Base-by-base conservation (phyloP, 1,139 yeast genomes). In the Candida gigantensis region DNA sequence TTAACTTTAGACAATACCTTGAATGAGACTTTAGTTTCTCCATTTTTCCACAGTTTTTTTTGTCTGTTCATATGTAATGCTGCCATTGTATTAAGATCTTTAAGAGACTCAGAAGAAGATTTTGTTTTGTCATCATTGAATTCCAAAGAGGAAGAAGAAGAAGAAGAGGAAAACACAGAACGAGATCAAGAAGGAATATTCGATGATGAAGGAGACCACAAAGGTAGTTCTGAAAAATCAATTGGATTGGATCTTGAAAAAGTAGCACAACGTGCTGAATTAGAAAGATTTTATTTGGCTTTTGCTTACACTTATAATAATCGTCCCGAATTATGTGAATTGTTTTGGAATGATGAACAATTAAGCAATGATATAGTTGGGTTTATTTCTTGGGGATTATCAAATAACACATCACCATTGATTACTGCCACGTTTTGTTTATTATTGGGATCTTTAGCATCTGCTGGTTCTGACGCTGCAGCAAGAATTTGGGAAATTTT, bases 61-160 rank as follows among this genome's bases (percentile, higher is more conserved):
- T 77, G 73, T 32, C 65, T 73, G 3, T 80, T 88, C 45, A 77
- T 89, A 18, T 68, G 79, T 7, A 82, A 85, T 51, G 77, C 86
- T 29, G 95, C 97, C 1, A 82, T 87, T 41, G 68, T 90, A 11
- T 68, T 92, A 40, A 84, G 90, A 4, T 84, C 83, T 51, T 75
- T 92, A 53, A 76, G 94, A 47, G 87, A 87, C 47, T 78, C 80
- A 10, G 97, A 92, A 56, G 98, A 92, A 52, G 97, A 92, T 54
- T 75, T 80, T 28, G 61, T 83, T 38, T 58, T 86, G 37, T 77
- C 87, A 9, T 63, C 72, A 2, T 55, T 62, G 35, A 66, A 65
- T 39, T 19, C 21, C 13, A 34, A 26, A 16, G 35, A 59, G 50
- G 41, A 56, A 54, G 32, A 29, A n/a, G 32, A 29, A 28, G 64